Evolutionary conservation across 1,284 basidiomycete species (phyloP).

Genomic region (Sphaerobolus stellatus): DNA sequence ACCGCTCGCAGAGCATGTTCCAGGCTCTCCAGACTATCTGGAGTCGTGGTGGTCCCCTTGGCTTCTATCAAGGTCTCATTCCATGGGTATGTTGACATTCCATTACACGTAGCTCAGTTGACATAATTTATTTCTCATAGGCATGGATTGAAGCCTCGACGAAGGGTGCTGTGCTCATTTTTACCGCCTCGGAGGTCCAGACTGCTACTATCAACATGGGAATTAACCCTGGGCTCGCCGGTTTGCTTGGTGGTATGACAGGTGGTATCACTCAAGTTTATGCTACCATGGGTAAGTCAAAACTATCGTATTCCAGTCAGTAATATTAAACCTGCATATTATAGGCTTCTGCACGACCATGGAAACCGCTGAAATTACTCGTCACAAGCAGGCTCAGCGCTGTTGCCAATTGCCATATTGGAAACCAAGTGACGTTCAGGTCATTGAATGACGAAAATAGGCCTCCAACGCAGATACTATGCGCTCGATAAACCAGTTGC

Average conservation of each 20-base stretch:
- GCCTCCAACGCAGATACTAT: no score
- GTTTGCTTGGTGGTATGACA: conserved; percentile 94
- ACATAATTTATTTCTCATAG: conserved; percentile 44
- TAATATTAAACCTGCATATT: background rate
- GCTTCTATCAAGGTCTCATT: conserved; percentile 98
- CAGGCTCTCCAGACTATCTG: conserved; percentile 87
- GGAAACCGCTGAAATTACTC: conserved; percentile 98
- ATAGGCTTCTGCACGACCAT: conserved; percentile 96
- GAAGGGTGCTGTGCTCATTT: conserved; percentile 95
- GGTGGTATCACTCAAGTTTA: conserved; percentile 98
- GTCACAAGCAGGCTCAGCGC: conserved; percentile 95
- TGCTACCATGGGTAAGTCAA: conserved; percentile 98
- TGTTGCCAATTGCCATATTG: no score
- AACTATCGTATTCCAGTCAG: background rate
- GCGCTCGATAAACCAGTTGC: no score
- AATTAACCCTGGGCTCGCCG: conserved; percentile 78
- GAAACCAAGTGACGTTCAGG: no score
- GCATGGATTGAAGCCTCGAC: conserved; percentile 99
- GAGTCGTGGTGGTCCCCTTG: conserved; percentile 85
- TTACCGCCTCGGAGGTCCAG: conserved; percentile 95
- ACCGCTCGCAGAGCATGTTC: conserved; percentile 86
- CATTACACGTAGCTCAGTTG: conserved; percentile 11
- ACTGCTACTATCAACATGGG: conserved; percentile 63
- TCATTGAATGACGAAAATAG: no score
- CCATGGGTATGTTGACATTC: conserved; percentile 79